These are phyloP conservation scores for Leccinum barrowsii DNA, from an alignment of 768 basidiomycete species.

Conservation along the genomic window DNA sequence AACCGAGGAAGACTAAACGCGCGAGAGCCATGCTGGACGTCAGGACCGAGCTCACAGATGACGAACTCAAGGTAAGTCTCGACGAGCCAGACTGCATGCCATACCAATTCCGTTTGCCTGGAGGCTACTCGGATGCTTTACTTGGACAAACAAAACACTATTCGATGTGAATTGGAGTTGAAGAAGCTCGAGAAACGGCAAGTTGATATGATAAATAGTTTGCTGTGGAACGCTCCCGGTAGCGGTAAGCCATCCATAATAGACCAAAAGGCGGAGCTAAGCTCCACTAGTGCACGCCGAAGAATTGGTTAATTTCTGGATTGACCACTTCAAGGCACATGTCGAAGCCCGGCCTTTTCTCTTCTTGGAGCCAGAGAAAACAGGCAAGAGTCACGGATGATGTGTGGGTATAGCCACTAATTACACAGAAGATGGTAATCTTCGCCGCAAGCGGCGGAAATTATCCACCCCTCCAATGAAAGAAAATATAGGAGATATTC, in stretches of 20 bases:
- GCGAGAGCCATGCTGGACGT: slow-evolving; percentile 60
- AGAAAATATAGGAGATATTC: neutral
- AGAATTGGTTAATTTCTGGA: slow-evolving; percentile 71
- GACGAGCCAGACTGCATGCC: neutral
- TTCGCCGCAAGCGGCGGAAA: slow-evolving; percentile 48
- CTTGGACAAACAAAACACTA: slow-evolving; percentile 52
- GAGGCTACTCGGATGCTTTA: slow-evolving; percentile 67
- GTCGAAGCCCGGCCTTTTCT: slow-evolving; percentile 54
- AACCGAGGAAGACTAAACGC: slow-evolving; percentile 44
- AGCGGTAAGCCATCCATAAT: slow-evolving; percentile 46
- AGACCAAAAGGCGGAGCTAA: slow-evolving; percentile 3
- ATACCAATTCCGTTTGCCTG: neutral
- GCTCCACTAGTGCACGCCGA: slow-evolving; percentile 54
- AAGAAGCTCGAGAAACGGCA: slow-evolving; percentile 58
- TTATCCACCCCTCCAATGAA: slow-evolving; percentile 16
- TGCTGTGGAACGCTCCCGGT: slow-evolving; percentile 64
- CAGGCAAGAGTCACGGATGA: slow-evolving; percentile 10
- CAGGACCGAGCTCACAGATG: slow-evolving; percentile 78
- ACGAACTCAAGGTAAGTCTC: slow-evolving; percentile 64
- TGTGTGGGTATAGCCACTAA: slow-evolving; percentile 2
- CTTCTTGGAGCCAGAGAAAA: slow-evolving; percentile 1
- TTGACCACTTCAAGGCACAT: slow-evolving; percentile 65
- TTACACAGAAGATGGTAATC: slow-evolving; percentile 33
- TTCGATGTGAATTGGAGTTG: slow-evolving; percentile 47
- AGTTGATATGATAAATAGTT: slow-evolving; percentile 51